These are phyloP conservation scores for Aureobasidium sp. DNA, from an alignment of 2,329 filamentous ascomycete genomes.

Conservation along the genomic window DNA sequence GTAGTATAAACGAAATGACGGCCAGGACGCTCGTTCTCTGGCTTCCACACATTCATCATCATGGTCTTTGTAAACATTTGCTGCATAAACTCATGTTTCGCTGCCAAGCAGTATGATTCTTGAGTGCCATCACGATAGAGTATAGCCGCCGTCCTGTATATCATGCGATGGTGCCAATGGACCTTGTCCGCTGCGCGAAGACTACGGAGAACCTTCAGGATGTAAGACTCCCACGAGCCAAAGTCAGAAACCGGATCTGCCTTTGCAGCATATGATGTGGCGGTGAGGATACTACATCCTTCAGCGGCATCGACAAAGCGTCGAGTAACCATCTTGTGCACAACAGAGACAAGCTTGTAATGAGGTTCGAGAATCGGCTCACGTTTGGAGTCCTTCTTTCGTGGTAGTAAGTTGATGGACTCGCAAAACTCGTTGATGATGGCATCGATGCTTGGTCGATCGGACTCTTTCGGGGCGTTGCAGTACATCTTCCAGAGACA, in stretches of 20 bases:
- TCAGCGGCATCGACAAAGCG: conserved; percentile 37
- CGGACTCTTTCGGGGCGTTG: neutral
- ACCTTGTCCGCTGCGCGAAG: conserved; percentile 70
- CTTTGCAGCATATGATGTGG: conserved; percentile 48
- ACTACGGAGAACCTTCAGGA: conserved; percentile 52
- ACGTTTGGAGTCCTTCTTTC: conserved; percentile 44
- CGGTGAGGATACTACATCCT: conserved; percentile 32
- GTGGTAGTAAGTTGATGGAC: conserved; percentile 53
- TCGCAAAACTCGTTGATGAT: conserved; percentile 21
- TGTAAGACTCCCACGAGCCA: conserved; percentile 52
- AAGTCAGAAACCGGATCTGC: conserved; percentile 39
- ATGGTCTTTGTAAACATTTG: conserved; percentile 93
- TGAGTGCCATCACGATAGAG: conserved; percentile 50
- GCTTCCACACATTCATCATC: conserved; percentile 91
- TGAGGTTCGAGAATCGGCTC: conserved; percentile 86
- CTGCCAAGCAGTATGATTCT: conserved; percentile 43
- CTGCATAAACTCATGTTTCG: conserved; percentile 69
- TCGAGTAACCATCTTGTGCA: conserved; percentile 67
- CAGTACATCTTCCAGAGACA: conserved; percentile 63
- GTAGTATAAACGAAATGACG: conserved; percentile 89
- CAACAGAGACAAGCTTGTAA: conserved; percentile 76
- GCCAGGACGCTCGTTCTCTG: conserved; percentile 74
- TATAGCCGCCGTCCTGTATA: conserved; percentile 60
- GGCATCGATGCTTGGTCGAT: conserved; percentile 7
- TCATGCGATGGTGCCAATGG: conserved; percentile 92